phyloP scores from a whole-genome alignment of 176 grass and related monocot genomes.

The Rhipidocladum racemiflorum region DNA sequence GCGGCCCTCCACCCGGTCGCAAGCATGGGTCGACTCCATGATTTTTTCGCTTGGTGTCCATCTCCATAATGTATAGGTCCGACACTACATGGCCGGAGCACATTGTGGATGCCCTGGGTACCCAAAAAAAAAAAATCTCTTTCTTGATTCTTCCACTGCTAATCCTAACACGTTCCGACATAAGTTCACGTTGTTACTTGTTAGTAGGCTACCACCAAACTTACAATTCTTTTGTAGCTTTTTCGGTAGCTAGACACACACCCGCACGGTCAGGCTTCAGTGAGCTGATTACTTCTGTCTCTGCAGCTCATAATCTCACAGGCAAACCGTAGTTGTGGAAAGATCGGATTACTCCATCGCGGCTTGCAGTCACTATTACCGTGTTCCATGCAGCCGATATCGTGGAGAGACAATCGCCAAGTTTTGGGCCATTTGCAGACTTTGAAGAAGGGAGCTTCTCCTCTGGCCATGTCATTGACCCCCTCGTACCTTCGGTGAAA shows the following conservation, averaged over 20 bases:
- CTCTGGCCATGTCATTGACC: constrained; percentile 67
- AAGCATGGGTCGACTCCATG: no score
- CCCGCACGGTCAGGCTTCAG: neutral
- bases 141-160: neutral
- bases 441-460: constrained; percentile 53
- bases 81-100: no score
- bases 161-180: neutral
- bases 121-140: neutral
- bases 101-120: no score
- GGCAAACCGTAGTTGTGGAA: constrained; percentile 90
- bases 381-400: constrained; percentile 56
- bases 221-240: neutral
- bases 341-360: constrained; percentile 64
- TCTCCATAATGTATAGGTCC: no score
- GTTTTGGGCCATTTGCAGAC: neutral
- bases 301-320: constrained; percentile 38
- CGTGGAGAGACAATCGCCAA: constrained; percentile 7
- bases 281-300: neutral
- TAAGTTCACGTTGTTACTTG: constrained; percentile 2
- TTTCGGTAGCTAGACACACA: neutral
- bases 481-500: constrained; percentile 40
- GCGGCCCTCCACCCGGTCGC: no score
- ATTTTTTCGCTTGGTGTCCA: no score
- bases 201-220: neutral
- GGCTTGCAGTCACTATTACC: constrained; percentile 71